phyloP scores from a whole-genome alignment of 2,329 filamentous ascomycete genomes.

The Venturia aucupariae region DNA sequence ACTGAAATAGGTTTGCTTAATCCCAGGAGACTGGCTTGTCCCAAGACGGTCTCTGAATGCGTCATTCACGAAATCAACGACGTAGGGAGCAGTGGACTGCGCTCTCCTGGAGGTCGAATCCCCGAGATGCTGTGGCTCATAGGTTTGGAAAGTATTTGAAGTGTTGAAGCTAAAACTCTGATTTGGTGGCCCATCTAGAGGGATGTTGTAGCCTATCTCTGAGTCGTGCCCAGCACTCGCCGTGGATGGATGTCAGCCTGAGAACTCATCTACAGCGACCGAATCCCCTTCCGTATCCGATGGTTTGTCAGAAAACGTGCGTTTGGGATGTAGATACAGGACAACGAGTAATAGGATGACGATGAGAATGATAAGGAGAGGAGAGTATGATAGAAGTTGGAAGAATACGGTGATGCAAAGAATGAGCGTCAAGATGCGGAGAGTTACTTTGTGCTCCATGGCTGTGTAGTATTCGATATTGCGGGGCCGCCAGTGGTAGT shows the following conservation, averaged over 20 bases:
- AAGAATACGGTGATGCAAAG: not conserved
- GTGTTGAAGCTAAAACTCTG: not conserved
- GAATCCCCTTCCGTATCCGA: no score
- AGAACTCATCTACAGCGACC: not conserved
- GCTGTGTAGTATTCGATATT: not conserved
- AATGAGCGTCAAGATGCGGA: not conserved
- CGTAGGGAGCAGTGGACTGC: not conserved
- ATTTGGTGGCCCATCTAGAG: not conserved
- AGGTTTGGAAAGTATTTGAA: not conserved
- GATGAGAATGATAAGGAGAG: not conserved
- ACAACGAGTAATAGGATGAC: not conserved
- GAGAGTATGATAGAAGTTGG: not conserved
- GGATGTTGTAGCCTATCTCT: not conserved
- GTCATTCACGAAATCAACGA: not conserved
- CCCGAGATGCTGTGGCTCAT: not conserved
- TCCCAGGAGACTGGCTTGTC: not conserved
- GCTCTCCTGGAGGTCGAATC: not conserved
- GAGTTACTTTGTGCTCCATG: not conserved
- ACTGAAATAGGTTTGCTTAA: not conserved
- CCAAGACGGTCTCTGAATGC: not conserved
- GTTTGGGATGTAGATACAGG: not conserved
- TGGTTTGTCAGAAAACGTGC: not conserved
- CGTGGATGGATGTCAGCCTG: not conserved
- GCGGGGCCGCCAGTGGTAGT: not conserved
- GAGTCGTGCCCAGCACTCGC: not conserved